These are phyloP conservation scores for Rhynchosporium graminicola DNA, from an alignment of 2,329 filamentous ascomycete genomes.

Conservation along the genomic window DNA sequence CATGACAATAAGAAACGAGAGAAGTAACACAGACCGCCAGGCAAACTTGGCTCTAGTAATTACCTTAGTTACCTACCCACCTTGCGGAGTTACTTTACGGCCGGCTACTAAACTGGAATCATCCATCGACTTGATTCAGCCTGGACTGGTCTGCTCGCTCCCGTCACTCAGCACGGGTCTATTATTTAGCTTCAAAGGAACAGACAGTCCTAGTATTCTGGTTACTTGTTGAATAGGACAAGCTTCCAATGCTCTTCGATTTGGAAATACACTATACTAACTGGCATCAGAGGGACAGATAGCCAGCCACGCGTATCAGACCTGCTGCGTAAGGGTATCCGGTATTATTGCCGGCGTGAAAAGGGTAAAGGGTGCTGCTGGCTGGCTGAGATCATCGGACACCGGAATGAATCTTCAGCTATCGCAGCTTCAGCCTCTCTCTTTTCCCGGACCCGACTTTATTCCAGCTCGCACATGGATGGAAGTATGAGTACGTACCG, in stretches of 20 bases:
- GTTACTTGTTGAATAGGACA: not conserved
- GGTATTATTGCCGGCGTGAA: constrained; percentile 4
- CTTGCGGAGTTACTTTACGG: no score
- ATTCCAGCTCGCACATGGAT: not conserved
- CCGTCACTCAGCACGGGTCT: not conserved
- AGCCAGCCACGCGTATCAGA: constrained; percentile 8
- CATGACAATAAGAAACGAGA: no score
- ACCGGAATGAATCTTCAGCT: not conserved
- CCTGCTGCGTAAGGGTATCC: constrained; percentile 3
- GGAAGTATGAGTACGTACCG: not conserved
- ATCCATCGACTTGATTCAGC: not conserved
- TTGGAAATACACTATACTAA: not conserved
- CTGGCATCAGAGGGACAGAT: constrained; percentile 2
- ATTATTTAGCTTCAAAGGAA: no score
- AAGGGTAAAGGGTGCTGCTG: not conserved
- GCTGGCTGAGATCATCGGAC: no score
- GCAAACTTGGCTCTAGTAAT: no score
- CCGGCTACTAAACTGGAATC: not conserved
- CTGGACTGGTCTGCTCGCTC: constrained; percentile 1
- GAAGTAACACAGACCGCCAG: no score
- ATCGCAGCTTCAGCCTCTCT: constrained; percentile 6
- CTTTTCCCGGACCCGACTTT: not conserved
- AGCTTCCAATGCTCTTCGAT: not conserved
- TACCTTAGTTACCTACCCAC: no score
- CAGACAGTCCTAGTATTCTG: not conserved